Percentiles rank a stretch among this genome's conserved stretches.
Evolutionary conservation across 106 monocot species (phyloP).

Genomic region (Allium cepa): DNA sequence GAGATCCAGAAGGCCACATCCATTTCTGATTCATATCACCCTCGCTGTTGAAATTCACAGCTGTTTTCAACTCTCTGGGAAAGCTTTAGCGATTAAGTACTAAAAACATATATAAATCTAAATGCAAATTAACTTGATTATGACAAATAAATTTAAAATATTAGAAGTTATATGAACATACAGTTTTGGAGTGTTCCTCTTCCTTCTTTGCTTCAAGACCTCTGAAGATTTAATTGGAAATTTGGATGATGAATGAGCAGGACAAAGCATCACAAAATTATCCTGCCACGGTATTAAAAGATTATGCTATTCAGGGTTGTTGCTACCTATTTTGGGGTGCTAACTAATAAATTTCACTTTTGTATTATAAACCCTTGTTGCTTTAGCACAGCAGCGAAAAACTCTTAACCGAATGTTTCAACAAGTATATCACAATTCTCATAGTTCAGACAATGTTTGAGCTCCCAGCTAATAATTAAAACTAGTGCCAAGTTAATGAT

Average conservation of each 20-base stretch:
- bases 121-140: background rate
- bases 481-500: no score
- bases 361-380: no score
- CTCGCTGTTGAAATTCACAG: slow-evolving; percentile 6
- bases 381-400: no score
- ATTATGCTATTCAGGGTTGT: background rate
- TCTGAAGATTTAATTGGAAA: slow-evolving; percentile 41
- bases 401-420: no score
- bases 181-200: slow-evolving; percentile 28
- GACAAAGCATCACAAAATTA: slow-evolving; percentile 96
- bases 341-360: no score
- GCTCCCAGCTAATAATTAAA: no score
- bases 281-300: slow-evolving; percentile 32
- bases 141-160: background rate
- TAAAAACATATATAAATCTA: background rate
- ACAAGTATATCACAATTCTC: no score
- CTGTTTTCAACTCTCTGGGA: slow-evolving; percentile 25
- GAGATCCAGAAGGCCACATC: slow-evolving; percentile 64
- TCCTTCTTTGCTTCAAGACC: slow-evolving; percentile 19
- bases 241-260: slow-evolving; percentile 58
- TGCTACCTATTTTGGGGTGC: no score
- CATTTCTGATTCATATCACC: slow-evolving; percentile 19
- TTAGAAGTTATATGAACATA: slow-evolving; percentile 5
- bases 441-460: no score
- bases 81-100: slow-evolving; percentile 1